Percentiles rank a stretch among this genome's conserved stretches.
Evolutionary conservation across 441 rosid species (phyloP).

Genomic region (Dalechampia spathulata): DNA sequence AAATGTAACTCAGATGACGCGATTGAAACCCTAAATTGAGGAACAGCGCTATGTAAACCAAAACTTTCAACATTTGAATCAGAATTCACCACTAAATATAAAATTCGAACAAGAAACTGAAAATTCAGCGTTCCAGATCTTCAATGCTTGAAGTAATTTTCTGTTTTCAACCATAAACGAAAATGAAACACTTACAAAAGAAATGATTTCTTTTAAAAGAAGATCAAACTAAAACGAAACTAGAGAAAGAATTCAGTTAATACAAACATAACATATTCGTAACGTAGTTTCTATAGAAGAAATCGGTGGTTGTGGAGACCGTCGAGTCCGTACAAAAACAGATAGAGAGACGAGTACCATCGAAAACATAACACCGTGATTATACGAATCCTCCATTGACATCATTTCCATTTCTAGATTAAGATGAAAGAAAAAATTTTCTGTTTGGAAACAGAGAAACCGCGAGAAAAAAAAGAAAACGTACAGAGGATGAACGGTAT

Average conservation of each 20-base stretch:
- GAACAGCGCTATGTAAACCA: no score
- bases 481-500: neutral
- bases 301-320: constrained; percentile 24
- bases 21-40: constrained; percentile 15
- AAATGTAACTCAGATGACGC: constrained; percentile 9
- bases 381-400: constrained; percentile 53
- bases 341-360: constrained; percentile 39
- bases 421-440: neutral
- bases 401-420: constrained; percentile 44
- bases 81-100: no score
- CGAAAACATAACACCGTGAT: constrained; percentile 32
- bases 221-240: neutral
- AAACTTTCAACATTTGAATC: no score
- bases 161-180: no score
- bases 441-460: constrained; percentile 15
- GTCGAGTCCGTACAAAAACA: constrained; percentile 44
- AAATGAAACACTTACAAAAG: no score
- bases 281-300: constrained; percentile 40
- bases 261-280: constrained; percentile 45
- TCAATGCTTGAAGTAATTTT: no score
- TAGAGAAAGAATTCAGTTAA: neutral
- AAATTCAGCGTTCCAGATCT: no score
- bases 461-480: neutral
- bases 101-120: no score
- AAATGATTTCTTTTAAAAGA: no score